Evolutionary conservation across 2,329 filamentous ascomycete genomes (phyloP), one percentile per base, ranked within the genome.

Genomic region (Colletotrichum agaves): DNA sequence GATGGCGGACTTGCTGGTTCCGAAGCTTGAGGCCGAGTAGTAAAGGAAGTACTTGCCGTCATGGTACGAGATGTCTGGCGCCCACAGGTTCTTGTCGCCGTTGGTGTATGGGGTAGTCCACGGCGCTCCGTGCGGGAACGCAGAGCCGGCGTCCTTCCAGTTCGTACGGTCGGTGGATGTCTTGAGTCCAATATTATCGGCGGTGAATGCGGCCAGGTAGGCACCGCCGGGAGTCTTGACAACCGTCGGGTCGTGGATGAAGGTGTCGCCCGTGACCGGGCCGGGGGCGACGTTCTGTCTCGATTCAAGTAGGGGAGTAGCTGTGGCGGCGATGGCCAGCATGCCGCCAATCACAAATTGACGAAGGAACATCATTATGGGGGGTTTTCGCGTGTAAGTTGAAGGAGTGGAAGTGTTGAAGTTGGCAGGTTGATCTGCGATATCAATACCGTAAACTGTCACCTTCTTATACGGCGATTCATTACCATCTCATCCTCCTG

Each of bases 51-150:
- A 77, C 59, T 72, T 66, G 1, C 72, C 74, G 58, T 77, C 72
- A 41, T 71, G 75, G 69, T 74, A 77, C 0, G 80, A 78, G 5
- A 87, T 82, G 71, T 90, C 87, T 0, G 88, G 88, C 0, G 88
- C 88, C 85, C 67, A 81, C 33, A 78, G 76, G 57, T 77, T 78
- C 63, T 67, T 71, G 1, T 71, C 74, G 17, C 74, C 75, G 7
- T 66, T 63, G 27, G 75, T 77, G 57, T 77, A 78, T 12, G 71
- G 60, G 0, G 72, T 75, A 0, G 76, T 77, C 76, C 76, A 77
- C 0, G 76, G 69, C 5, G 76, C 75, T 2, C 76, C 76, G 27
- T 71, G 72, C 15, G 76, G 76, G 70, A 77, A 77, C 3, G 63
- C 76, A 6, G 71, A 65, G 0, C 76, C 76, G 44, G 71, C 76